Evolutionary conservation across 345 rosid genomes (phyloP).

Genomic region (Syzygium grande): DNA sequence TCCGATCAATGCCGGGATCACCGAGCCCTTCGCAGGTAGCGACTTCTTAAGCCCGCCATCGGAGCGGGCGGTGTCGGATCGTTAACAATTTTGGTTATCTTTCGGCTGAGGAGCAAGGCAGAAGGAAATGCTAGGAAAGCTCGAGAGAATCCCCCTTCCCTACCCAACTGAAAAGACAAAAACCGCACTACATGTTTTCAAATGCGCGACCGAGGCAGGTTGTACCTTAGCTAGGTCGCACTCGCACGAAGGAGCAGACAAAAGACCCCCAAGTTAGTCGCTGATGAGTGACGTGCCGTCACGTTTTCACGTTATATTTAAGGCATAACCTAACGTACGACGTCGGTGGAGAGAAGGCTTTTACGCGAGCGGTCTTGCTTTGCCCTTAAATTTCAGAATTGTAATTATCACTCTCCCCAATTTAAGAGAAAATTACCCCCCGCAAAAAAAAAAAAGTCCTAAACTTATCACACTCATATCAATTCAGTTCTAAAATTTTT

Average conservation of each 20-base stretch:
- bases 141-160: neutral
- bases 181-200: too few relatives aligned
- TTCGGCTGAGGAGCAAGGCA: neutral
- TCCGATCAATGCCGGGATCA: rapidly evolving
- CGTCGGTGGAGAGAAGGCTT: neutral
- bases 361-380: rapidly evolving
- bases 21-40: rapidly evolving
- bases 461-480: too few relatives aligned
- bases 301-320: neutral
- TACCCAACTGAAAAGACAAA: neutral
- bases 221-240: neutral
- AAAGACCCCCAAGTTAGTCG: neutral
- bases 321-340: neutral
- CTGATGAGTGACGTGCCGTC: neutral
- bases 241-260: neutral
- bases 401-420: neutral
- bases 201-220: neutral
- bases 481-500: too few relatives aligned
- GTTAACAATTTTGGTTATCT: rapidly evolving
- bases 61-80: rapidly evolving
- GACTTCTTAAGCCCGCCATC: rapidly evolving
- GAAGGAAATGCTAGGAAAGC: neutral
- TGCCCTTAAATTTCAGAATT: neutral
- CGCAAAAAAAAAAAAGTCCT: too few relatives aligned
- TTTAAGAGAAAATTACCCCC: neutral